Evolutionary conservation across 208 protist genomes (phyloP).

Genomic region (Acanthamoeba healyi): DNA sequence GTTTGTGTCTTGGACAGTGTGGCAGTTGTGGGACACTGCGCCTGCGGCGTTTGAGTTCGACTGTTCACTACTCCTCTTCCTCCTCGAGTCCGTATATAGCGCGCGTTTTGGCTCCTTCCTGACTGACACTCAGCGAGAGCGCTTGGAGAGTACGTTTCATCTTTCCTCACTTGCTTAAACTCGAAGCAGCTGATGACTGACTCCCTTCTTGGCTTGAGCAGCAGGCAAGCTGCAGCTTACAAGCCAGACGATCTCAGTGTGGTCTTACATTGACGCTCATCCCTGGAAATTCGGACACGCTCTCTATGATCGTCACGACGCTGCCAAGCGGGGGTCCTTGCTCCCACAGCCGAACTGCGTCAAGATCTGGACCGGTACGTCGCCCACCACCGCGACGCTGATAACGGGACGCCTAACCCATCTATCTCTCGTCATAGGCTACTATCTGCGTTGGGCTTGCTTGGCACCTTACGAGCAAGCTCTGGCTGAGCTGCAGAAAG

Average conservation of each 20-base stretch:
- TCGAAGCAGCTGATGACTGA: no score
- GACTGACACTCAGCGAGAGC: not conserved
- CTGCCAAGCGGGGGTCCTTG: not conserved
- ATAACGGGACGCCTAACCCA: not conserved
- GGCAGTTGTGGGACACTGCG: not conserved
- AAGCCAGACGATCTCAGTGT: not conserved
- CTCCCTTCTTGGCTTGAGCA: not conserved
- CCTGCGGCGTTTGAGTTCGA: constrained; percentile 25
- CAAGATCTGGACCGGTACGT: constrained; percentile 27
- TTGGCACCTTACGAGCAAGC: not conserved
- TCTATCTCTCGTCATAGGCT: not conserved
- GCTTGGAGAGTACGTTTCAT: not conserved
- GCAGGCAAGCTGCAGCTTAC: constrained; percentile 19
- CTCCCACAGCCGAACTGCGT: not conserved
- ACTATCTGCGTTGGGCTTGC: constrained; percentile 15
- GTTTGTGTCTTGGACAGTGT: not conserved
- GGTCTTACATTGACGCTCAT: constrained; percentile 22
- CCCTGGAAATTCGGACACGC: not conserved
- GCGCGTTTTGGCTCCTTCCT: constrained; percentile 44
- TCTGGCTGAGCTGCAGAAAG: not conserved
- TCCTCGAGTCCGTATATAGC: constrained; percentile 47
- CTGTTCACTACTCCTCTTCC: not conserved
- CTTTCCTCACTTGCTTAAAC: not conserved
- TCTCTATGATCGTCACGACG: not conserved
- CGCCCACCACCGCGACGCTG: no score